A percentile compares a stretch with the other conserved stretches of the same genome.
phyloP scores from a whole-genome alignment of 768 basidiomycete species.

The Trametes cingulata region DNA sequence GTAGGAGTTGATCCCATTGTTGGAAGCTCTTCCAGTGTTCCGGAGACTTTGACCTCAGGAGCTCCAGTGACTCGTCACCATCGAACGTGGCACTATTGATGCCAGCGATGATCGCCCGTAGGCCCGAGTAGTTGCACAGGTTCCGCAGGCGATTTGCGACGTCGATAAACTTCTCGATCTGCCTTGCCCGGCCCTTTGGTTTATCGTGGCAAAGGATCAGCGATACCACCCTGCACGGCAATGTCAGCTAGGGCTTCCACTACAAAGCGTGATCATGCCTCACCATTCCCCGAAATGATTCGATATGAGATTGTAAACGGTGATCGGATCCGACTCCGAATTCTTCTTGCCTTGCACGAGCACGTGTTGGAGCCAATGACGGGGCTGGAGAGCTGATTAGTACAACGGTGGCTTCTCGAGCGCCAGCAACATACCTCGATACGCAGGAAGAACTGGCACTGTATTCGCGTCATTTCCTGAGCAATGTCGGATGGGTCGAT shows the following conservation, averaged over 20 bases:
- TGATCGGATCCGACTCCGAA: conserved; percentile 66
- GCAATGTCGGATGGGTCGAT: conserved; percentile 71
- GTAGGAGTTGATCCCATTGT: conserved; percentile 84
- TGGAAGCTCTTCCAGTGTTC: conserved; percentile 75
- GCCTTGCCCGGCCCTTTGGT: conserved; percentile 68
- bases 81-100: conserved; percentile 82
- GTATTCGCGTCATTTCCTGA: conserved; percentile 80
- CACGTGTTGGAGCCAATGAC: conserved; percentile 84
- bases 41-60: conserved; percentile 65
- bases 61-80: conserved; percentile 75
- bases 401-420: background rate
- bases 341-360: conserved; percentile 69
- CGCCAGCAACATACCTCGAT: conserved; percentile 61
- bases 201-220: conserved; percentile 88
- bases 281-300: conserved; percentile 87
- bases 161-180: conserved; percentile 88
- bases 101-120: conserved; percentile 93
- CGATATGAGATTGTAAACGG: conserved; percentile 70
- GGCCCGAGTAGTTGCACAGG: conserved; percentile 89
- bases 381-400: conserved; percentile 51
- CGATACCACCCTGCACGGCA: conserved; percentile 75
- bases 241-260: conserved; percentile 3
- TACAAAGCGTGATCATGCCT: background rate
- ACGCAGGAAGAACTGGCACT: conserved; percentile 65
- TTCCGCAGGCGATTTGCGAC: conserved; percentile 79